A percentile compares a stretch with the other conserved stretches of the same genome.
These are phyloP conservation scores for Plasmodium berghei DNA, from an alignment of 169 alveolate species.

Conservation along the genomic window DNA sequence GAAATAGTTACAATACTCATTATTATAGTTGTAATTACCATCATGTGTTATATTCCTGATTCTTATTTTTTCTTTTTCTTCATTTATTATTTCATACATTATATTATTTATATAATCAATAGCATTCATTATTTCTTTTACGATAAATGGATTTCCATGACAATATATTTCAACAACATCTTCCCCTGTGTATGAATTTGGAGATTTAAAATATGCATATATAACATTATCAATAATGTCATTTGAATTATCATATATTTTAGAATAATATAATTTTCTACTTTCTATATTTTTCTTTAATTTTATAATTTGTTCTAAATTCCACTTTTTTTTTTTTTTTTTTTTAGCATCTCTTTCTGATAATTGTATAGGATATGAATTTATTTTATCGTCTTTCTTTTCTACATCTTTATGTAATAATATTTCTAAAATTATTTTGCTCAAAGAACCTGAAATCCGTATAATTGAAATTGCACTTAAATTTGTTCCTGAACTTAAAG, in stretches of 20 bases:
- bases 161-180: slow-evolving; percentile 86
- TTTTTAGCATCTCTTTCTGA: neutral
- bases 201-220: slow-evolving; percentile 45
- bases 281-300: slow-evolving; percentile 24
- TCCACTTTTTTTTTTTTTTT: slow-evolving; percentile 27
- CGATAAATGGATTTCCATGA: slow-evolving; percentile 82
- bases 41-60: neutral
- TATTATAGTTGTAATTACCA: neutral
- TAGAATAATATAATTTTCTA: slow-evolving; percentile 14
- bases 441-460: slow-evolving; percentile 38
- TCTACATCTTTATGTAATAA: slow-evolving; percentile 9
- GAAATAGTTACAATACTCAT: neutral
- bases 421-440: slow-evolving; percentile 46
- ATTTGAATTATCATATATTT: slow-evolving; percentile 9
- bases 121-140: slow-evolving; percentile 76
- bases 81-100: slow-evolving; percentile 18
- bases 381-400: neutral
- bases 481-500: slow-evolving; percentile 39
- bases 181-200: slow-evolving; percentile 87
- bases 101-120: slow-evolving; percentile 21
- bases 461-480: slow-evolving; percentile 46
- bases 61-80: slow-evolving; percentile 35
- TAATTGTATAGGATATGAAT: neutral
- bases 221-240: slow-evolving; percentile 20
- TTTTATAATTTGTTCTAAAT: slow-evolving; percentile 12